Evolutionary conservation across 2,329 filamentous ascomycete species (phyloP).

Genomic region (Beauveria sp.): DNA sequence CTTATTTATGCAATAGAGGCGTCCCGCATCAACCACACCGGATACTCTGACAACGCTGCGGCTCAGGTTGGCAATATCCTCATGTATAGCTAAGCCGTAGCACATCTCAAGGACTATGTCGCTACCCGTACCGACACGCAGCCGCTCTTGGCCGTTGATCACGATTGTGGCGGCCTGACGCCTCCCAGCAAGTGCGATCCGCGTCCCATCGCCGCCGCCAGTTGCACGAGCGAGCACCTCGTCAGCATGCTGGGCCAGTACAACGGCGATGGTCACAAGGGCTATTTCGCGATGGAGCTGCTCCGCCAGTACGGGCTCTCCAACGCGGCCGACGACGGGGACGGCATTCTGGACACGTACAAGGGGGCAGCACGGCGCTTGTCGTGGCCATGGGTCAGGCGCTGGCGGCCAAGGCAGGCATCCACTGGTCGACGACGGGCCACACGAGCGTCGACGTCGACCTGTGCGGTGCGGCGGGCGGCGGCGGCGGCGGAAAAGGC

Average conservation of each 20-base stretch:
- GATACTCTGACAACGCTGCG: conserved; percentile 17
- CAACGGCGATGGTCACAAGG: conserved; percentile 14
- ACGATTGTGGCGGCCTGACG: conserved; percentile 20
- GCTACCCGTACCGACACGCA: conserved; percentile 17
- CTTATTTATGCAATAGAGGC: conserved; percentile 21
- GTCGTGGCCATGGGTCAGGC: conserved; percentile 12
- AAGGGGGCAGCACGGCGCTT: conserved; percentile 9
- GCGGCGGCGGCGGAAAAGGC: background rate
- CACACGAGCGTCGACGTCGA: conserved; percentile 18
- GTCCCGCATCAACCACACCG: conserved; percentile 19
- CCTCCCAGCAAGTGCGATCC: conserved; percentile 17
- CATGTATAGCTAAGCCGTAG: conserved; percentile 20
- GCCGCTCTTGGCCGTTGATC: conserved; percentile 19
- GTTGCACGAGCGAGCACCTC: conserved; percentile 15
- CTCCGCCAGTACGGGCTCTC: conserved; percentile 16
- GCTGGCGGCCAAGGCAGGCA: conserved; percentile 13
- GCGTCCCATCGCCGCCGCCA: conserved; percentile 12
- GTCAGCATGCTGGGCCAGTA: conserved; percentile 9
- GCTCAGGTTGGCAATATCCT: conserved; percentile 18
- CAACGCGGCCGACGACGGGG: conserved; percentile 12
- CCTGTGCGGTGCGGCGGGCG: conserved; percentile 17
- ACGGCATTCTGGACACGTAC: conserved; percentile 10
- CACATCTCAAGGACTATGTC: conserved; percentile 17
- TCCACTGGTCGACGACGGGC: conserved; percentile 17
- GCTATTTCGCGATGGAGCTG: conserved; percentile 12